These are phyloP conservation scores for Quercus lobata DNA, from an alignment of 331 rosid species.

Conservation along the genomic window DNA sequence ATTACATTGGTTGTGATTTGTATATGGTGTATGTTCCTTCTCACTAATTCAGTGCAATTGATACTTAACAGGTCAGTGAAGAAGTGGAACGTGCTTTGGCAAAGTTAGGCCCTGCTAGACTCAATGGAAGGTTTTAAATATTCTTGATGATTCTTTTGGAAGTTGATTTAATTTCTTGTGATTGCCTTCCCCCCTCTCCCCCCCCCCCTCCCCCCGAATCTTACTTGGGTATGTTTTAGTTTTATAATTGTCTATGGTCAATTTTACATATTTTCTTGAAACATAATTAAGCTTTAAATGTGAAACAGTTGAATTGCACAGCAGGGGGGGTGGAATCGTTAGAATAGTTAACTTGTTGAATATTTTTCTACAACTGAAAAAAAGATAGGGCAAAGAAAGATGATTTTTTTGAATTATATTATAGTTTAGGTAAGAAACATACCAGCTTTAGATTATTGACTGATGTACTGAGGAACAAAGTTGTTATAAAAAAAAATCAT, in stretches of 20 bases:
- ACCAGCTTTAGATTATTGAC: neutral
- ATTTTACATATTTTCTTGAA: neutral
- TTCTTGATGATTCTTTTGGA: constrained; percentile 2
- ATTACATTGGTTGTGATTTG: neutral
- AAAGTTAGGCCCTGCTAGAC: constrained; percentile 85
- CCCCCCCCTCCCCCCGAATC: neutral
- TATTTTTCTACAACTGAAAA: neutral
- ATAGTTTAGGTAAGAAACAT: neutral
- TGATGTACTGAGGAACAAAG: neutral
- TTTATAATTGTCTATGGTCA: neutral
- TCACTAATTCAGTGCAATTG: constrained; percentile 6
- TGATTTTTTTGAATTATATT: neutral
- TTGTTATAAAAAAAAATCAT: neutral
- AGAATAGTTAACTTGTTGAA: neutral
- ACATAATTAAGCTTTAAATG: too few relatives aligned
- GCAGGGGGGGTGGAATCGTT: neutral
- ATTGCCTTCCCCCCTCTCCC: neutral
- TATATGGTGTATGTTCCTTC: constrained; percentile 9
- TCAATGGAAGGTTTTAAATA: constrained; percentile 64
- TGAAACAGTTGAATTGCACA: neutral
- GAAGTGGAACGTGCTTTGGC: constrained; percentile 99
- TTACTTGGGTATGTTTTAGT: neutral
- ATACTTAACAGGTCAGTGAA: constrained; percentile 70
- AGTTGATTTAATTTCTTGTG: neutral
- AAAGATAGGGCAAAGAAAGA: neutral